phyloP scores from a whole-genome alignment of 805 yeast genomes.

The Wickerhamiella hasegawae region DNA sequence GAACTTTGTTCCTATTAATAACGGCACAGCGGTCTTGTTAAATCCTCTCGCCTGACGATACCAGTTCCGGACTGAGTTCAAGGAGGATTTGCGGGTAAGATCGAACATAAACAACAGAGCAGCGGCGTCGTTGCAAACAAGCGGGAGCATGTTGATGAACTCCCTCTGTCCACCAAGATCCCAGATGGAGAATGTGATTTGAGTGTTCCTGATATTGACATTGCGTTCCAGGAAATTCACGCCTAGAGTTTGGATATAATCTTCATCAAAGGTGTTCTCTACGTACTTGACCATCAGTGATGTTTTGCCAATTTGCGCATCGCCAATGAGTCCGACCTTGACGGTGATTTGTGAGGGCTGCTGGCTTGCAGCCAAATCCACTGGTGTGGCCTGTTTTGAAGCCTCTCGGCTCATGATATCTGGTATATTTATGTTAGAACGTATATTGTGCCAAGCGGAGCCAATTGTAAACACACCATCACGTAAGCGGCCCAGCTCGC shows the following conservation, averaged over 20 bases:
- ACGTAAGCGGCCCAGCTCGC: too few species aligned
- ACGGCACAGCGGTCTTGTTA: slow-evolving; percentile 80
- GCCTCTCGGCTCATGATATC: too few species aligned
- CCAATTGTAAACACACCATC: too few species aligned
- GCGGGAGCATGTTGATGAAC: slow-evolving; percentile 86
- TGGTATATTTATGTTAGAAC: too few species aligned
- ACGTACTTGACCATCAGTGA: slow-evolving; percentile 93
- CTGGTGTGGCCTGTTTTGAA: slow-evolving; percentile 1
- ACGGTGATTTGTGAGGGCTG: slow-evolving; percentile 25
- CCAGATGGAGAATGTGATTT: slow-evolving; percentile 84
- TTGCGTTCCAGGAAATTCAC: slow-evolving; percentile 90
- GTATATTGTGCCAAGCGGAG: too few species aligned
- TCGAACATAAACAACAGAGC: slow-evolving; percentile 85
- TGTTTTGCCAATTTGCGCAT: slow-evolving; percentile 91
- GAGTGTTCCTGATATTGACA: slow-evolving; percentile 69
- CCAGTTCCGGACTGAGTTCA: slow-evolving; percentile 88
- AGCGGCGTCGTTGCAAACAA: slow-evolving; percentile 83
- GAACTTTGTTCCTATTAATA: slow-evolving; percentile 84
- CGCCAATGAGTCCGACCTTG: slow-evolving; percentile 88
- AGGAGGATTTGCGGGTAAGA: slow-evolving; percentile 67
- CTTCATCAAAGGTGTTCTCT: slow-evolving; percentile 85
- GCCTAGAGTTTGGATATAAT: slow-evolving; percentile 85
- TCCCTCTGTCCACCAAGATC: slow-evolving; percentile 94
- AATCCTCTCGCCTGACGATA: slow-evolving; percentile 80
- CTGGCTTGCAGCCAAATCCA: slow-evolving; percentile 16